Base-by-base conservation (phyloP, 179 eudicot species). In the Nepenthes alata region DNA sequence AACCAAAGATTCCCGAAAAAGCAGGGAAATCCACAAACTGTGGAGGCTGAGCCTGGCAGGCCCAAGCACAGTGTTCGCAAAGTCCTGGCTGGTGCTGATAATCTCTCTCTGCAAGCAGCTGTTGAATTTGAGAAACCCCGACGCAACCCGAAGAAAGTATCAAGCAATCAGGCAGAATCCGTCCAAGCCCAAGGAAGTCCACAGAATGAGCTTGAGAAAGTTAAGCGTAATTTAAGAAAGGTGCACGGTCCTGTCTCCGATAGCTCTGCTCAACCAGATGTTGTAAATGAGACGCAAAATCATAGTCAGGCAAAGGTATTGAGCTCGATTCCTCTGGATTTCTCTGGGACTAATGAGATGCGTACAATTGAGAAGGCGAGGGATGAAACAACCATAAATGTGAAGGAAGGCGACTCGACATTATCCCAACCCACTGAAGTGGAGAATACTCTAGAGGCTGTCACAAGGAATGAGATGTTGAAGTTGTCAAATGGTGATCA, bases 191-290 rank as follows among this genome's bases (percentile, higher is more conserved):
- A 77, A 69, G 98, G 84, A 58, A 86, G 78, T 60, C 82, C 95
- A 15, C 91, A 79, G 59, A 74, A 35, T 74, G 96, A 88, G 79
- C 86, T 88, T 10, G 96, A 88, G 74, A 88, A 82, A 77, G 86
- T 89, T 15, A 87, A 87, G 38, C 91, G 86, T 48, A 85, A 66
- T 55, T 66, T 89, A 63, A 78, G 89, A 67, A 87, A 87, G 77
- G 80, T 89, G 73, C 84, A 85, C 65, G 68, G 70, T 35, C 73
- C 89, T 44, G 77, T 81, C 49, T 70, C 74, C 48, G 80, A 74
- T 60, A 70, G 69, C 65, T 35, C 82, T 59, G 75, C 67, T 36
- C 82, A 75, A 62, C 58, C 84, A 48, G 86, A 81, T 64, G 62
- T 73, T 48, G 81, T 63, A 41, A 58, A 56, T 55, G 88, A 80